phyloP scores from a whole-genome alignment of 1,139 yeast species.

The Diutina mesorugosa region DNA sequence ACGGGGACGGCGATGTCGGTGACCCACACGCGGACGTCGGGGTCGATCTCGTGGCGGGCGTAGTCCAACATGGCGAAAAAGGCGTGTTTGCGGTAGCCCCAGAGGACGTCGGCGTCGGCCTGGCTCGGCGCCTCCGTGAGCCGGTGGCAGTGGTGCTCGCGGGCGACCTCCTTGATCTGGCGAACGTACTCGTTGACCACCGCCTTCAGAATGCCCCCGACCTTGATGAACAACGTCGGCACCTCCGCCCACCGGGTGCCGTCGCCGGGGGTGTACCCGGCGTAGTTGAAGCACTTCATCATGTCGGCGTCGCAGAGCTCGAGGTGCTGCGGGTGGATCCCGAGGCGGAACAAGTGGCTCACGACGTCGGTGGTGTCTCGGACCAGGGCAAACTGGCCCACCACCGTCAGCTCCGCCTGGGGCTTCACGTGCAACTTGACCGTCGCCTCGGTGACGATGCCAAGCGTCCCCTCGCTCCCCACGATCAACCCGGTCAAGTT shows the following conservation, averaged over 20 bases:
- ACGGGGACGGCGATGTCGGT: slow-evolving; percentile 66
- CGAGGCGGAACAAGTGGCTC: slow-evolving; percentile 34
- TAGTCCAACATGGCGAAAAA: slow-evolving; percentile 74
- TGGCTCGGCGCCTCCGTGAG: slow-evolving; percentile 51
- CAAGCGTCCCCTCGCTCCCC: slow-evolving; percentile 36
- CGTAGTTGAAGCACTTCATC: slow-evolving; percentile 49
- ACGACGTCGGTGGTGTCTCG: slow-evolving; percentile 50
- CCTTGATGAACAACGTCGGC: slow-evolving; percentile 62
- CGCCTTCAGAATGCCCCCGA: slow-evolving; percentile 40
- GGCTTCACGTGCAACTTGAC: slow-evolving; percentile 39
- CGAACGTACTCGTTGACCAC: slow-evolving; percentile 44
- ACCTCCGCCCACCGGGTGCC: slow-evolving; percentile 41
- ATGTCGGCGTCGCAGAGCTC: slow-evolving; percentile 52
- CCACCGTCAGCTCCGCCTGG: slow-evolving; percentile 38
- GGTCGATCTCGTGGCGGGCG: slow-evolving; percentile 34
- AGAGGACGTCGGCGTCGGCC: slow-evolving; percentile 57
- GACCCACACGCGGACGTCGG: slow-evolving; percentile 65
- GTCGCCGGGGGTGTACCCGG: slow-evolving; percentile 31
- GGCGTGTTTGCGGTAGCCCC: slow-evolving; percentile 86
- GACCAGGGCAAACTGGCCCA: slow-evolving; percentile 41
- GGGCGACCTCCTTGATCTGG: slow-evolving; percentile 45
- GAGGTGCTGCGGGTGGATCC: slow-evolving; percentile 48
- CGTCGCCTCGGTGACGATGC: slow-evolving; percentile 31
- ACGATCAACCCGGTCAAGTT: slow-evolving; percentile 31
- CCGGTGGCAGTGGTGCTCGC: slow-evolving; percentile 29